Percentiles rank a stretch among this genome's conserved stretches.
Evolutionary conservation across 2,329 filamentous ascomycete genomes (phyloP).

Genomic region (Botrytis pseudocinerea): DNA sequence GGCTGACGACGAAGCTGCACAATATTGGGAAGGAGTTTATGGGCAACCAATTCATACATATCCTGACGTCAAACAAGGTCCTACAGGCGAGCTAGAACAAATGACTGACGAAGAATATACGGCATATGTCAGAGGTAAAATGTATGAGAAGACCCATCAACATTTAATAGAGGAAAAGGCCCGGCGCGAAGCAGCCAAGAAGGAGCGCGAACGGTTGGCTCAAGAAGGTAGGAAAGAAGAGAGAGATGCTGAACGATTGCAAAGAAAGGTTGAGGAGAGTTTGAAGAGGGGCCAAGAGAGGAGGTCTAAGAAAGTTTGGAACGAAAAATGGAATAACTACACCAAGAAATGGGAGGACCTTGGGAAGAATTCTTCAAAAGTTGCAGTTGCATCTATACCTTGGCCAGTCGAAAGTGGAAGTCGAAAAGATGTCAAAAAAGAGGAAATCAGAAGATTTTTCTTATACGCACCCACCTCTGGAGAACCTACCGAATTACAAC

Average conservation of each 20-base stretch:
- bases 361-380: constrained; percentile 44
- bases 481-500: constrained; percentile 40
- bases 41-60: constrained; percentile 91
- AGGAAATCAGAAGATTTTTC: constrained; percentile 63
- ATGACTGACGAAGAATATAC: constrained; percentile 96
- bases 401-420: constrained; percentile 68
- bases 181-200: constrained; percentile 56
- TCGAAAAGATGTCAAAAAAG: constrained; percentile 53
- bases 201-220: constrained; percentile 47
- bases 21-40: constrained; percentile 96
- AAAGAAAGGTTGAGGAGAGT: constrained; percentile 67
- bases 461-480: constrained; percentile 48
- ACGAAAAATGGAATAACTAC: constrained; percentile 66
- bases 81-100: constrained; percentile 64
- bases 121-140: constrained; percentile 76
- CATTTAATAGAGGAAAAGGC: constrained; percentile 77
- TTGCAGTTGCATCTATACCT: constrained; percentile 50
- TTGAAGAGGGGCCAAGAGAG: constrained; percentile 67
- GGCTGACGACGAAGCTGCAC: constrained; percentile 92
- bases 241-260: constrained; percentile 49
- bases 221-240: constrained; percentile 44
- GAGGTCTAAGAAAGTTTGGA: constrained; percentile 50
- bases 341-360: constrained; percentile 60
- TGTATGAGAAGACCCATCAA: constrained; percentile 95
- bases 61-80: constrained; percentile 46